These are phyloP conservation scores for Ilyonectria robusta DNA, from an alignment of 2,329 filamentous ascomycete species.

Conservation along the genomic window DNA sequence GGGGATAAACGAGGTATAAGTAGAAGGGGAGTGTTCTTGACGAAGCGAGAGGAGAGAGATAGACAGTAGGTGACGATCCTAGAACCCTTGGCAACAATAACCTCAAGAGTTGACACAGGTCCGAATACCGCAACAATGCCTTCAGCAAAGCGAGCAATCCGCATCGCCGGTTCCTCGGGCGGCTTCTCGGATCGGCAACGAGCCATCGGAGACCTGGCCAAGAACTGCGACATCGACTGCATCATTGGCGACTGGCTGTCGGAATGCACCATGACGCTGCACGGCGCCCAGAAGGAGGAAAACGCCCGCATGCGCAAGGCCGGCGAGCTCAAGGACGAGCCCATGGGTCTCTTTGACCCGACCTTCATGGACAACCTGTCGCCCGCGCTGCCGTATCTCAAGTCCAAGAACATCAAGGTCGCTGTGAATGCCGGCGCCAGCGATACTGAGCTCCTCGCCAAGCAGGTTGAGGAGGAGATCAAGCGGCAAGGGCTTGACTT, in stretches of 20 bases:
- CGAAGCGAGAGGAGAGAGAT: neutral
- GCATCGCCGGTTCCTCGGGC: slow-evolving; percentile 59
- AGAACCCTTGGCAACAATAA: neutral
- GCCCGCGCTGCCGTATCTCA: slow-evolving; percentile 52
- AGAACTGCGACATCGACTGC: slow-evolving; percentile 52
- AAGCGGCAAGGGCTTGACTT: slow-evolving; percentile 47
- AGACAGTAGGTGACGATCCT: neutral
- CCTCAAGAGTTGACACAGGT: neutral
- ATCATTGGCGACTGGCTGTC: slow-evolving; percentile 52
- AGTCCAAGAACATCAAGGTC: slow-evolving; percentile 52
- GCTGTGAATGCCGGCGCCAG: slow-evolving; percentile 56
- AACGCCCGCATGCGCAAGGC: slow-evolving; percentile 41
- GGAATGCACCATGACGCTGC: slow-evolving; percentile 52
- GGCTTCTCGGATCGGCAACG: slow-evolving; percentile 60
- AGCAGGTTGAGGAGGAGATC: slow-evolving; percentile 47
- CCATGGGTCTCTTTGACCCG: slow-evolving; percentile 48
- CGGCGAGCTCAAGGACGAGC: slow-evolving; percentile 49
- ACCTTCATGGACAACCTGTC: slow-evolving; percentile 50
- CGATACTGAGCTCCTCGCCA: slow-evolving; percentile 50
- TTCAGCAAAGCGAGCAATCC: slow-evolving; percentile 53
- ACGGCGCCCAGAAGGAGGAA: slow-evolving; percentile 47
- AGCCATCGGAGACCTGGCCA: slow-evolving; percentile 58
- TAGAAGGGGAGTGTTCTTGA: neutral
- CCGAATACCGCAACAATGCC: slow-evolving; percentile 37
- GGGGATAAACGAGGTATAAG: slow-evolving; percentile 12